phyloP scores from a whole-genome alignment of 2,329 filamentous ascomycete species.

The Ophiostoma quercus region DNA sequence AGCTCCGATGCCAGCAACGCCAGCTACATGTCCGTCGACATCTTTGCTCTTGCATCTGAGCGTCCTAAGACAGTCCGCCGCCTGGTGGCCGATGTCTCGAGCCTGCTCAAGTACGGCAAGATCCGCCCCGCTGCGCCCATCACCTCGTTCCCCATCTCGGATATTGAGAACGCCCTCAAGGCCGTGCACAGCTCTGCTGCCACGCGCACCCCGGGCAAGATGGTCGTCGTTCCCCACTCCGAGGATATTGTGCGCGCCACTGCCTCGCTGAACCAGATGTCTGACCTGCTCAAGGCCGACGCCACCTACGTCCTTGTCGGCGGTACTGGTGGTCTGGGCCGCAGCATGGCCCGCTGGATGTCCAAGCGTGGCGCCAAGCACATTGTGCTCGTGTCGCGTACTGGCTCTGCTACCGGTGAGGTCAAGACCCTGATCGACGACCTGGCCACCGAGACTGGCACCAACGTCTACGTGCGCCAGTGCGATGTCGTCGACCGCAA shows the following conservation, averaged over 20 bases:
- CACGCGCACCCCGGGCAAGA: not conserved
- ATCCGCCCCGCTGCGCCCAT: conserved; percentile 15
- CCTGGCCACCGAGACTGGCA: conserved; percentile 36
- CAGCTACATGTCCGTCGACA: conserved; percentile 44
- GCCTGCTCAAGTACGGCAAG: conserved; percentile 3
- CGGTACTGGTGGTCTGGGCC: conserved; percentile 48
- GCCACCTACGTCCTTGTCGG: conserved; percentile 49
- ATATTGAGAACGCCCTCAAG: not conserved
- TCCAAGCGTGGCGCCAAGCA: conserved; percentile 44
- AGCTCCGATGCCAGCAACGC: conserved; percentile 41
- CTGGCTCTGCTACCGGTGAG: conserved; percentile 33
- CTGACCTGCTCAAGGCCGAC: conserved; percentile 33
- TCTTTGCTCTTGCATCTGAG: conserved; percentile 41
- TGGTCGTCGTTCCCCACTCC: conserved; percentile 7
- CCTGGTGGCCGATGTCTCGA: conserved; percentile 31
- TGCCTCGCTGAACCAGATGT: conserved; percentile 32
- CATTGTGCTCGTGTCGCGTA: conserved; percentile 43
- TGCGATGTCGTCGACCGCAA: conserved; percentile 42
- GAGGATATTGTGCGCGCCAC: conserved; percentile 33
- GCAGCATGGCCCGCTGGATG: conserved; percentile 47
- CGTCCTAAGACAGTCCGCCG: conserved; percentile 40
- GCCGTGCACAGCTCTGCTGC: not conserved
- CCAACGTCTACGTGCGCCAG: conserved; percentile 37
- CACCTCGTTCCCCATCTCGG: conserved; percentile 10
- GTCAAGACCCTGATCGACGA: conserved; percentile 41